Percentiles rank a stretch among this genome's conserved stretches.
Evolutionary conservation across 2,329 filamentous ascomycete species (phyloP).

Genomic region (Xylaria sp.): DNA sequence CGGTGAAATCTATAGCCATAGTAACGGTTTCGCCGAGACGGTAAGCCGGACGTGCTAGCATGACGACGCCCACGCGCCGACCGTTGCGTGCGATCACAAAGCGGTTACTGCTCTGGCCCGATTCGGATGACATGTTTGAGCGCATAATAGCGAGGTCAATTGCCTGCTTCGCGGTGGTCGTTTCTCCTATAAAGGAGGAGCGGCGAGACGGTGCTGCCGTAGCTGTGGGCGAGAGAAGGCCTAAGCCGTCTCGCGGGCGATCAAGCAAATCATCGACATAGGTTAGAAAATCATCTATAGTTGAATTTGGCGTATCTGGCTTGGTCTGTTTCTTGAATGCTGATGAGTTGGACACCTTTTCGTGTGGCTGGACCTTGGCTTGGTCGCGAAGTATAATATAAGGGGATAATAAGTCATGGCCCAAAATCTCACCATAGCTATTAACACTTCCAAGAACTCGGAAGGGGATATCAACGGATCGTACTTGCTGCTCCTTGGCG

Average conservation of each 20-base stretch:
- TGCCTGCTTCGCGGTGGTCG: slow-evolving; percentile 77
- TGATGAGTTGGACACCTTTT: slow-evolving; percentile 46
- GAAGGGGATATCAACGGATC: slow-evolving; percentile 92
- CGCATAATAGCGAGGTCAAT: slow-evolving; percentile 92
- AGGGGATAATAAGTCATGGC: slow-evolving; percentile 93
- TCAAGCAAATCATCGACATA: slow-evolving; percentile 82
- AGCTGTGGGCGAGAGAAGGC: slow-evolving; percentile 79
- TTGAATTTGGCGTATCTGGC: slow-evolving; percentile 49
- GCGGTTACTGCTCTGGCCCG: slow-evolving; percentile 85
- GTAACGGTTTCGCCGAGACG: slow-evolving; percentile 88
- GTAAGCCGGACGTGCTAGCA: slow-evolving; percentile 88
- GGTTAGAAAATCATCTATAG: slow-evolving; percentile 73
- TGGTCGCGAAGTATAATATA: slow-evolving; percentile 90
- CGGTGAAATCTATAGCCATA: slow-evolving; percentile 83
- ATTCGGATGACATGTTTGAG: slow-evolving; percentile 73
- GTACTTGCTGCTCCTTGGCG: slow-evolving; percentile 81
- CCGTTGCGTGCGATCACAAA: slow-evolving; percentile 96
- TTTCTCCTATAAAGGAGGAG: slow-evolving; percentile 65
- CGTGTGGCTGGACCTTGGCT: slow-evolving; percentile 70
- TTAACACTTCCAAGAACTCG: slow-evolving; percentile 94
- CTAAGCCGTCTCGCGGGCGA: slow-evolving; percentile 64
- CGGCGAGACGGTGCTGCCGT: slow-evolving; percentile 64
- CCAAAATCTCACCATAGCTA: slow-evolving; percentile 84
- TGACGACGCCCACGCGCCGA: slow-evolving; percentile 89
- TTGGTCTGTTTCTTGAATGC: slow-evolving; percentile 43